Evolutionary conservation across 108 stramenopile genomes (phyloP).

Genomic region (Nitzschia sp.): DNA sequence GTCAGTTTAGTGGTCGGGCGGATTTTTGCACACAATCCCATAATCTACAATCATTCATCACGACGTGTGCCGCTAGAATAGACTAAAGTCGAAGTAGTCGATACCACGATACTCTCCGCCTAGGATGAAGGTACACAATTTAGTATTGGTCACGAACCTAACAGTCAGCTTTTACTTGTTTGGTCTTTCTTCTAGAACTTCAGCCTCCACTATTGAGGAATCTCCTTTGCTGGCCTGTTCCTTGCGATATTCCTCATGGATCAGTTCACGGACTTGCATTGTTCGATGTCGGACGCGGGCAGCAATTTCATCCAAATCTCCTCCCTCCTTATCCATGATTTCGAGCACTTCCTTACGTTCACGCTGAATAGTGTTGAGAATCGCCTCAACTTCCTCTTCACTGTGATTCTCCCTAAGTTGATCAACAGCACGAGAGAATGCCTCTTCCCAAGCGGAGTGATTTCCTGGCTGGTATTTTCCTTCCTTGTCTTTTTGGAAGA

Average conservation of each 20-base stretch:
- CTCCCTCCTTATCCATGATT: slow-evolving; percentile 74
- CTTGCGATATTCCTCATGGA: slow-evolving; percentile 49
- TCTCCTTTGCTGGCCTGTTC: slow-evolving; percentile 8
- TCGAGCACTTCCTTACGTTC: slow-evolving; percentile 73
- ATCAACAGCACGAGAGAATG: slow-evolving; percentile 58
- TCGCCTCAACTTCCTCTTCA: slow-evolving; percentile 73
- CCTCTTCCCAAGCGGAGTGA: slow-evolving; percentile 46
- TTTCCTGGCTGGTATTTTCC: slow-evolving; percentile 39
- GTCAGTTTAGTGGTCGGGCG: no score
- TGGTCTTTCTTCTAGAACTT: slow-evolving; percentile 22
- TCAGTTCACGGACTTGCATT: slow-evolving; percentile 56
- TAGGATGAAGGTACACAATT: no score
- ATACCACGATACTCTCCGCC: no score
- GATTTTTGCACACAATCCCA: no score
- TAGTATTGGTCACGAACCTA: no score
- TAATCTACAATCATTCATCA: no score
- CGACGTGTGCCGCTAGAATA: no score
- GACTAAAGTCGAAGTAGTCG: no score
- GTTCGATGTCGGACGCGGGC: slow-evolving; percentile 57
- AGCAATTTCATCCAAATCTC: slow-evolving; percentile 72
- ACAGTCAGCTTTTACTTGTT: neutral
- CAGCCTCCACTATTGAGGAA: slow-evolving; percentile 19
- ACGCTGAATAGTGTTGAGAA: slow-evolving; percentile 62
- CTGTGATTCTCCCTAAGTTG: slow-evolving; percentile 57
- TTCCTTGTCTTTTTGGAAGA: slow-evolving; percentile 38